Evolutionary conservation across 2,329 filamentous ascomycete genomes (phyloP).

Genomic region (Cercospora berteroae): DNA sequence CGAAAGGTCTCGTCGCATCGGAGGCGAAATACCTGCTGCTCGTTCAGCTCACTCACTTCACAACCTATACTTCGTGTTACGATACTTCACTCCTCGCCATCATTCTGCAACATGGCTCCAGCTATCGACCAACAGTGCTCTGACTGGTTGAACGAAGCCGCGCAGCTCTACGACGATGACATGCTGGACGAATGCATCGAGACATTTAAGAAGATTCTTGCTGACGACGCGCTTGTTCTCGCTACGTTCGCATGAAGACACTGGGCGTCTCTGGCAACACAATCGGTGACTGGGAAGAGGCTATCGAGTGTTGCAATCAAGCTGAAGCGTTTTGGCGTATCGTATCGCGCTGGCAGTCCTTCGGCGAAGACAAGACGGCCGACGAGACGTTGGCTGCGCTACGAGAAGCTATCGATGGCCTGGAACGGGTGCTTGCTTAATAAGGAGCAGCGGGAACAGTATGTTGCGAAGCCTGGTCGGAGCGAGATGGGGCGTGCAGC

Average conservation of each 20-base stretch:
- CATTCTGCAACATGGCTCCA: background rate
- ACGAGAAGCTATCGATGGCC: background rate
- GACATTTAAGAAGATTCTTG: background rate
- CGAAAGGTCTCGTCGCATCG: no score
- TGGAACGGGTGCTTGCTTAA: background rate
- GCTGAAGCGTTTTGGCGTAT: background rate
- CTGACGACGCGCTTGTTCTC: background rate
- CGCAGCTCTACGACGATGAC: background rate
- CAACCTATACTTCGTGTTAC: background rate
- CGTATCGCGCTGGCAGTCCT: background rate
- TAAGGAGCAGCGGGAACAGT: background rate
- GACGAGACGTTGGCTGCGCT: background rate
- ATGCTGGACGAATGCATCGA: background rate
- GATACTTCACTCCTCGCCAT: background rate
- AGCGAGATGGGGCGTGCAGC: background rate
- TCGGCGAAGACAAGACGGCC: background rate
- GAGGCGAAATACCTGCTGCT: no score
- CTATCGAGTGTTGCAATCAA: background rate
- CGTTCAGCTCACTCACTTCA: no score
- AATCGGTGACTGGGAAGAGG: background rate
- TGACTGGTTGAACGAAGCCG: background rate
- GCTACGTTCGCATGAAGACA: background rate
- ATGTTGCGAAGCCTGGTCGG: background rate
- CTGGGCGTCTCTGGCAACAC: background rate
- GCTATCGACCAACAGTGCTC: background rate